Evolutionary conservation across 495 filamentous ascomycete species (phyloP), one percentile per base, ranked within the genome.

Genomic region (Evansstolkia leycettana): DNA sequence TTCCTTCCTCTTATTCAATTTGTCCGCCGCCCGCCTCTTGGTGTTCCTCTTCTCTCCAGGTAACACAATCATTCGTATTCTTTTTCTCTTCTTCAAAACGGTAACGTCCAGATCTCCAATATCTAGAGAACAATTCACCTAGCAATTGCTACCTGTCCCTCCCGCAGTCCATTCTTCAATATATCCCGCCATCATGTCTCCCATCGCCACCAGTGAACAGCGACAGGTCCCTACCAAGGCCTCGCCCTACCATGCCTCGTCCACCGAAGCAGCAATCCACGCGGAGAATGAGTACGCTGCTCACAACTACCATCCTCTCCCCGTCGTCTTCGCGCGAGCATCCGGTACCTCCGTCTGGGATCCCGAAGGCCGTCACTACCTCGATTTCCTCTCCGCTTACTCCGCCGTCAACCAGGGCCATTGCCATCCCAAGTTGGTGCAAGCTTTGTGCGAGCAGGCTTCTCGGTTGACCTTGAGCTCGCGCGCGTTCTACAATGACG

Each of bases 291-390:
- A 78, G 34, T 89, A 75, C 60, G 90, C 90, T 28, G 90, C 90
- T 28, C 90, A 99, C 73, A 99, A 99, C 62, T 99, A 99, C 65
- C 87, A 95, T 62, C 90, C 92, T 13, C 78, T 99, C 7, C 92
- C 92, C 10, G 74, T 96, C 23, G 88, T 94, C 41, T 89, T 94
- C 53, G 69, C 88, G 16, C 76, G 75, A 24, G 88, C 83, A 16
- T 69, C 77, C 39, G 90, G 92, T 9, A 82, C 75, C 46, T 75
- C 77, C 37, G 92, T 96, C 35, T 96, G 89, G 89, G 90, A 99
- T 53, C 90, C 90, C 12, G 92, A 96, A 68, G 87, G 85, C 52
- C 87, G 84, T 47, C 80, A 90, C 51, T 99, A 99, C 60, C 79
- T 96, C 46, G 90, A 99, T 60, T 96, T 94, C 69, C 76, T 99